Percentiles rank a stretch among this genome's conserved stretches.
phyloP scores from a whole-genome alignment of 1,284 basidiomycete species.

The Marasmius fiardii region DNA sequence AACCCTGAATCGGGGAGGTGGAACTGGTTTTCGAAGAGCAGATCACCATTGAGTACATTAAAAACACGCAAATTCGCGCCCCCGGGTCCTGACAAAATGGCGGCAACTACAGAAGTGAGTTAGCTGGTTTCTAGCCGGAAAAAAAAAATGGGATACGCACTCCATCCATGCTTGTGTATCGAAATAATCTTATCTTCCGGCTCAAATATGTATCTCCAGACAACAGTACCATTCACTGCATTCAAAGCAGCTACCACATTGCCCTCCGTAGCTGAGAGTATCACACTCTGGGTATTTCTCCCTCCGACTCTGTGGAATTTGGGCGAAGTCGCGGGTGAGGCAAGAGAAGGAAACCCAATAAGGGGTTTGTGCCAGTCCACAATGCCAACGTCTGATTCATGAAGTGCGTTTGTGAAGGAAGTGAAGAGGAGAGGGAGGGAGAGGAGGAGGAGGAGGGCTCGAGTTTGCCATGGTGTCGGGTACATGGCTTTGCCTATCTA shows the following conservation, averaged over 20 bases:
- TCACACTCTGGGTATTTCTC: constrained; percentile 40
- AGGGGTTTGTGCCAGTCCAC: constrained; percentile 84
- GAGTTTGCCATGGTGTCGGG: too few species aligned
- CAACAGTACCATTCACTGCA: constrained; percentile 67
- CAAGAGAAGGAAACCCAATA: constrained; percentile 64
- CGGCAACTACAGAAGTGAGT: constrained; percentile 49
- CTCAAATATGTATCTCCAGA: constrained; percentile 80
- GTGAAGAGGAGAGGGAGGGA: too few species aligned
- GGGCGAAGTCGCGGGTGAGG: constrained; percentile 48
- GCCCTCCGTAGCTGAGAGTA: constrained; percentile 70
- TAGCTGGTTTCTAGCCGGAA: constrained; percentile 5
- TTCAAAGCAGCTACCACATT: constrained; percentile 82
- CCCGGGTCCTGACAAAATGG: constrained; percentile 73
- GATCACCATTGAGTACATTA: constrained; percentile 60
- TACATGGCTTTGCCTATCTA: too few species aligned
- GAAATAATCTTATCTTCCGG: constrained; percentile 64
- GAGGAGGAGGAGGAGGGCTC: too few species aligned
- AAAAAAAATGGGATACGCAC: constrained; percentile 36
- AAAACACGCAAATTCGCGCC: constrained; percentile 73
- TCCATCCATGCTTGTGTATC: constrained; percentile 60
- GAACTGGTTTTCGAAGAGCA: constrained; percentile 67
- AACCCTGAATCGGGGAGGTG: constrained; percentile 44
- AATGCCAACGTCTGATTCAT: constrained; percentile 75
- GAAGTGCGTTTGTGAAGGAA: constrained; percentile 27
- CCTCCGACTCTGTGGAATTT: constrained; percentile 44